Evolutionary conservation across 257 asterid genomes (phyloP).

Genomic region (Salvia hispanica): DNA sequence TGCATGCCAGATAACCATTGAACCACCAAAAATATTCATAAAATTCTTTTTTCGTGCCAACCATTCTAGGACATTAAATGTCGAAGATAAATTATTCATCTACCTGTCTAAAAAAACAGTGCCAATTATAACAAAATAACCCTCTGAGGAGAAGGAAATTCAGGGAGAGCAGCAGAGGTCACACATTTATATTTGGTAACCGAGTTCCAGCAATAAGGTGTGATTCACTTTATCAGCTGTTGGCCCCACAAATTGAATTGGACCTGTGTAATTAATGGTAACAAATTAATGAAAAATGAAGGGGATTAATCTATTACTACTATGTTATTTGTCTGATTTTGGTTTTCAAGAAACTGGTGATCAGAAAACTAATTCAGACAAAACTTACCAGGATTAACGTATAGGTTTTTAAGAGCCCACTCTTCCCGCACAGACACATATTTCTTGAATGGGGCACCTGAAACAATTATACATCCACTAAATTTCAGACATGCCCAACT

Average conservation of each 20-base stretch:
- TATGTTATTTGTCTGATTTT: background rate
- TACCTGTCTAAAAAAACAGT: background rate
- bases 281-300: too few relatives aligned
- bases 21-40: background rate
- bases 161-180: background rate
- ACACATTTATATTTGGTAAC: conserved; percentile 35
- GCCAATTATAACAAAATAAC: conserved; percentile 1
- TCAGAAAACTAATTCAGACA: background rate
- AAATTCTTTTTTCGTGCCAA: background rate
- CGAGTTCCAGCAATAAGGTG: conserved; percentile 85
- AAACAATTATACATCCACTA: conserved; percentile 15
- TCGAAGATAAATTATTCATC: background rate
- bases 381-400: conserved; percentile 71
- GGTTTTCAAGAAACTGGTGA: background rate
- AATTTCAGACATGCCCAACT: conserved; percentile 10
- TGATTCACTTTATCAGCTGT: conserved; percentile 62
- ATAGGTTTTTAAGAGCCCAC: conserved; percentile 90
- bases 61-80: background rate
- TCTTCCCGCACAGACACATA: conserved; percentile 77
- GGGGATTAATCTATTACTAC: too few relatives aligned
- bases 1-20: background rate
- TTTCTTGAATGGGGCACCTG: conserved; percentile 93
- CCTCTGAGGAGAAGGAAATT: background rate
- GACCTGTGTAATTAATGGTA: conserved; percentile 52
- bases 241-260: conserved; percentile 89